phyloP scores from a whole-genome alignment of 208 protist species.

The Wallacemonas sp. region DNA sequence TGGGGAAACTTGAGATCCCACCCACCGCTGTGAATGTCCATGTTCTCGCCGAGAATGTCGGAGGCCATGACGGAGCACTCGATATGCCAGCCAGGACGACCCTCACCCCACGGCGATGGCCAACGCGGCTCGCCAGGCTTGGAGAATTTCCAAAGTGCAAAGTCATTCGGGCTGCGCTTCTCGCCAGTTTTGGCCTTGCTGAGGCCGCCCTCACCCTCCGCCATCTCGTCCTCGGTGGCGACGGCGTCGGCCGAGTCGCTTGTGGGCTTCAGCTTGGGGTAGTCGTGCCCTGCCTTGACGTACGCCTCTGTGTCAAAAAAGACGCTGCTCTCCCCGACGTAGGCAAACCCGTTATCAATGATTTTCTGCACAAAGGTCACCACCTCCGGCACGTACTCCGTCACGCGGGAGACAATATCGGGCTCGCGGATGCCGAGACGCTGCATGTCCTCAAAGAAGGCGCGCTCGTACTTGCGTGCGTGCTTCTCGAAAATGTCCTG shows the following conservation, averaged over 20 bases:
- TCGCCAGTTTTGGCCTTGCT: constrained; percentile 62
- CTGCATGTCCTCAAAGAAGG: constrained; percentile 95
- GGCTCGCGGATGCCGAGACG: constrained; percentile 87
- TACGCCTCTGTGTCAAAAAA: constrained; percentile 97
- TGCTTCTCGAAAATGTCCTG: constrained; percentile 90
- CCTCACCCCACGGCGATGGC: constrained; percentile 92
- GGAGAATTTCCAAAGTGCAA: constrained; percentile 98
- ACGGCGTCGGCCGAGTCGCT: constrained; percentile 31
- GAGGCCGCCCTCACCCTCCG: constrained; percentile 90
- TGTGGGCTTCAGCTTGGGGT: constrained; percentile 91
- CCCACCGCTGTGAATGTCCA: constrained; percentile 98
- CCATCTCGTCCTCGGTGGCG: constrained; percentile 82
- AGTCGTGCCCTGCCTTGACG: constrained; percentile 84
- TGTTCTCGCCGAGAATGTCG: constrained; percentile 87
- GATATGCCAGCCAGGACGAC: constrained; percentile 99
- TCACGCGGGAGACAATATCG: constrained; percentile 96
- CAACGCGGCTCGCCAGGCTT: constrained; percentile 94
- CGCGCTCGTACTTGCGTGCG: constrained; percentile 83
- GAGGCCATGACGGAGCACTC: constrained; percentile 99
- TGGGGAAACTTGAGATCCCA: constrained; percentile 99
- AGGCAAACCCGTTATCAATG: constrained; percentile 96
- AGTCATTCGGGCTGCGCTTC: constrained; percentile 94
- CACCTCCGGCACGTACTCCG: constrained; percentile 97
- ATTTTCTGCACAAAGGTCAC: constrained; percentile 94
- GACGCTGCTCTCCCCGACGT: constrained; percentile 90